phyloP scores from a whole-genome alignment of 2,329 filamentous ascomycete species.

The Fusarium graminum region DNA sequence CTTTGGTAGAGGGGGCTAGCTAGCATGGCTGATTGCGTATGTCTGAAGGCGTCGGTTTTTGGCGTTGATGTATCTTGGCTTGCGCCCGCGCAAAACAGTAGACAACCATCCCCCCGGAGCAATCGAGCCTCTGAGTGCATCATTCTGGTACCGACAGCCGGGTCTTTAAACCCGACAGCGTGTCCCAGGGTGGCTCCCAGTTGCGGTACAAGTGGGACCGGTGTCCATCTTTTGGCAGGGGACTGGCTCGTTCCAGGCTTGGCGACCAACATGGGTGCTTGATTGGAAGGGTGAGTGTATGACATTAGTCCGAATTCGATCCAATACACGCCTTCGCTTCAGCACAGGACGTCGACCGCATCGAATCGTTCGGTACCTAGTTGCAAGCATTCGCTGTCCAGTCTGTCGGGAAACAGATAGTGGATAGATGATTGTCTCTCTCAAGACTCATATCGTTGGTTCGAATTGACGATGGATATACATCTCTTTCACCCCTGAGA shows the following conservation, averaged over 20 bases:
- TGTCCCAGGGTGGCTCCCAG: conserved; percentile 42
- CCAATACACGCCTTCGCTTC: conserved; percentile 27
- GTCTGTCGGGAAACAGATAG: conserved; percentile 27
- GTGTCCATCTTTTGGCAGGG: conserved; percentile 5
- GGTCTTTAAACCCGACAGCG: conserved; percentile 42
- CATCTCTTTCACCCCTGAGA: conserved; percentile 24
- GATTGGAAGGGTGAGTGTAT: conserved; percentile 16
- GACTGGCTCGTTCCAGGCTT: conserved; percentile 23
- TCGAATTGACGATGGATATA: neutral
- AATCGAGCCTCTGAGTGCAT: conserved; percentile 32
- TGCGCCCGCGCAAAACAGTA: conserved; percentile 21
- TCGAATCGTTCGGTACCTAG: conserved; percentile 2
- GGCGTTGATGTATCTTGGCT: neutral
- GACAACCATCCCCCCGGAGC: conserved; percentile 20
- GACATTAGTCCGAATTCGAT: conserved; percentile 13
- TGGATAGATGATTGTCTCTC: neutral
- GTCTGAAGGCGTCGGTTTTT: conserved; percentile 7
- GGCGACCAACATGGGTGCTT: conserved; percentile 18
- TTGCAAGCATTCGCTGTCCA: conserved; percentile 7
- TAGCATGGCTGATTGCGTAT: neutral
- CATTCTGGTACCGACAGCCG: conserved; percentile 44
- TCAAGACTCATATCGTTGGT: neutral
- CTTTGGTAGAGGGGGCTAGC: too few relatives aligned
- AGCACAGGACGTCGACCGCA: conserved; percentile 1
- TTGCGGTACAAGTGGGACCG: conserved; percentile 37